Base-by-base conservation (phyloP, 106 monocot genomes). In the Acorus gramineus region DNA sequence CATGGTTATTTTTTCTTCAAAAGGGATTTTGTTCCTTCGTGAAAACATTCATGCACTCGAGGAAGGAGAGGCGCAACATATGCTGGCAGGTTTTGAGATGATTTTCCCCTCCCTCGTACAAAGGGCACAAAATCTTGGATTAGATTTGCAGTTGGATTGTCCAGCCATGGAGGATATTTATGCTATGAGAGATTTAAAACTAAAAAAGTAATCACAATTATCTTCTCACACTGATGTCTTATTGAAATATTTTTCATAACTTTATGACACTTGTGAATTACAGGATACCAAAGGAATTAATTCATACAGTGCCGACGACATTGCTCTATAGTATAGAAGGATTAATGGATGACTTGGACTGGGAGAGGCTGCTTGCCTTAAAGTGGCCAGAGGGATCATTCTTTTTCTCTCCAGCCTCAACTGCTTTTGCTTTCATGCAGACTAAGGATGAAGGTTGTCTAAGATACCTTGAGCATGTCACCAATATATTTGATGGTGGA, bases 251-350 rank as follows among this genome's bases (percentile, higher is more conserved):
- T n/a, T n/a, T n/a, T n/a, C n/a, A n/a, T n/a, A n/a, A n/a, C n/a
- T n/a, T n/a, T n/a, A n/a, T n/a, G n/a, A n/a, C n/a, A n/a, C n/a
- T n/a, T n/a, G n/a, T n/a, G n/a, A n/a, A n/a, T n/a, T 7, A 11
- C 64, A 98, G 98, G 83, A 98, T 98, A 5, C 85, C 98, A 6
- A 88, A 70, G 50, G 88, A 85, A 47, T 28, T 92, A 67, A 63
- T 98, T 85, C 98, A 98, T 69, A 49, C 73, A 57, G 77, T 83
- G n/a, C 98, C 98, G 11, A 98, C 87, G 9, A 85, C 88, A 3
- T 77, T 98, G 50, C 88, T 98, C 5, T 88, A 98, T 62, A 92
- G 88, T 76, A 46, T 98, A 55, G 98, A 98, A 75, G 98, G 98
- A n/a, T n/a, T n/a, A 8, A 91, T 98, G 81, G 72, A 55, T 28